Evolutionary conservation across 331 rosid species (phyloP), one percentile per base, ranked within the genome.

Genomic region (Phaseolus coccineus): DNA sequence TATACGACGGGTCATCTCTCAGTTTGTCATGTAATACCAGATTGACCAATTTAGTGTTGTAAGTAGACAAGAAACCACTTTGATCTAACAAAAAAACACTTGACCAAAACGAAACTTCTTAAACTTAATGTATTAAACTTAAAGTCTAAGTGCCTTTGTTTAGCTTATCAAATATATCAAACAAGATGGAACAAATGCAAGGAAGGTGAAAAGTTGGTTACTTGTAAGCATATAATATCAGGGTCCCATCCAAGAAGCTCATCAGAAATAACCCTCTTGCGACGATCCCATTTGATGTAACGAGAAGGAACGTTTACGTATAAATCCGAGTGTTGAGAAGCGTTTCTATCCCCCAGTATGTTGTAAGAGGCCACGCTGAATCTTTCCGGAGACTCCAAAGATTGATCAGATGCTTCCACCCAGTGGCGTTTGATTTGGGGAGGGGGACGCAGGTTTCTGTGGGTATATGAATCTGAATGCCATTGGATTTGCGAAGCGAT

Each of bases 171-270:
- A 42, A 42, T 42, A 40, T 7, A 1, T 40, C 11, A 8, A 40
- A 42, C 11, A 42, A 8, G 2, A 8, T 1, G 9, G 2, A 12
- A 44, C 4, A 46, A 12, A 46, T 11, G 4, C 51, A 46, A 46
- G 2, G 13, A 9, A 44, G 39, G 11, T 4, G 64, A 47, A 40
- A 24, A 4, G 85, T 83, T 82, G 4, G 85, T 81, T 80, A 91
- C 97, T 82, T 94, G 98, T 83, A 94, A 85, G 69, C 97, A 94
- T 69, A 94, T 84, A 59, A 94, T 82, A 80, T 94, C 93, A n/a
- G 96, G 87, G 81, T 85, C 80, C 93, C 88, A 90, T n/a, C 79
- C 75, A 35, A 87, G 76, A 75, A 94, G 86, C 79, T 94, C 98
- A 16, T 84, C 62, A 12, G 89, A 92, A 16, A 94, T 87, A 75